Conservation (phyloP, 352 stramenopile genomes). For the Pseudoperonospora humuli region DNA sequence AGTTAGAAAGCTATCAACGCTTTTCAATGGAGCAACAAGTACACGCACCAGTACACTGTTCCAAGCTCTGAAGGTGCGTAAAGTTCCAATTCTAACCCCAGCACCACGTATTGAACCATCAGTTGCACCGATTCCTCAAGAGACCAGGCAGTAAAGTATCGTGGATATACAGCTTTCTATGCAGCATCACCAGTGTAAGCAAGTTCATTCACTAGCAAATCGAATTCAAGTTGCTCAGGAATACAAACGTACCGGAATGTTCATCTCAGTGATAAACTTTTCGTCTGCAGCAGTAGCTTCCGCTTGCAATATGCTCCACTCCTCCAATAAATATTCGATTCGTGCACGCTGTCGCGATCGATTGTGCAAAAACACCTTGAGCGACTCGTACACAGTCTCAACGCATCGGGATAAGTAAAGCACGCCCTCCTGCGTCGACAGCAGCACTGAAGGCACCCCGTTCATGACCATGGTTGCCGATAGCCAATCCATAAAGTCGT, state of each 20-base stretch:
- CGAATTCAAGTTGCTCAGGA: background rate
- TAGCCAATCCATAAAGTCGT: constrained; percentile 83
- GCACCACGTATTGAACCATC: constrained; percentile 72
- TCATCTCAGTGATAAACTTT: constrained; percentile 77
- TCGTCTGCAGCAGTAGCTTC: constrained; percentile 69
- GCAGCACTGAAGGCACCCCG: constrained; percentile 66
- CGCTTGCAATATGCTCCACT: constrained; percentile 69
- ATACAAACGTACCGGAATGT: constrained; percentile 49
- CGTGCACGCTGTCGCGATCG: constrained; percentile 69
- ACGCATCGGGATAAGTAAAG: constrained; percentile 66
- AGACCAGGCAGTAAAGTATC: constrained; percentile 81
- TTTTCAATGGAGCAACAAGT: background rate
- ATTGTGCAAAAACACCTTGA: constrained; percentile 76
- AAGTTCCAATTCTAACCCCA: constrained; percentile 73
- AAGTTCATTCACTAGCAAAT: constrained; percentile 2
- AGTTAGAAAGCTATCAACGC: background rate
- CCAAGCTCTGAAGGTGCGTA: constrained; percentile 64
- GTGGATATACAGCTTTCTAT: constrained; percentile 64
- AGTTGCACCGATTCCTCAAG: constrained; percentile 62
- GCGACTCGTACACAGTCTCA: constrained; percentile 78
- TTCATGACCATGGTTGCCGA: constrained; percentile 76
- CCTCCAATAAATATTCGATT: constrained; percentile 76
- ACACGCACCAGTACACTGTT: constrained; percentile 68
- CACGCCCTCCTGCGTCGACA: constrained; percentile 81
- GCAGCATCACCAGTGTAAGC: background rate